Conservation (phyloP, 169 alveolate genomes). For the Amoebophrya sp. region DNA sequence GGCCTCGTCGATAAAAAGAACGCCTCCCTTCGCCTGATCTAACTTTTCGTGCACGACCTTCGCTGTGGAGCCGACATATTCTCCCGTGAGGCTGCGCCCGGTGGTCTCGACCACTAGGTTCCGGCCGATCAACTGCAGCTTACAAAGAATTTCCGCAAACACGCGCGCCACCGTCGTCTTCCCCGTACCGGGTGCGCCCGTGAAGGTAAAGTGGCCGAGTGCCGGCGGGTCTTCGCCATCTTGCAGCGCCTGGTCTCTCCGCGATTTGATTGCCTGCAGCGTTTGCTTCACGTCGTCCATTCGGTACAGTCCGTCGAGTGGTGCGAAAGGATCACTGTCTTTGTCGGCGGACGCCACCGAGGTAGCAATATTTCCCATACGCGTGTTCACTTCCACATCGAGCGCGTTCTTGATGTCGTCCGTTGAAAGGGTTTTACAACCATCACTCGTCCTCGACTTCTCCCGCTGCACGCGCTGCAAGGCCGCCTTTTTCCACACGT, state of each 20-base stretch:
- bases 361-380: too few species aligned
- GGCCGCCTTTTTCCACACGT: too few species aligned
- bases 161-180: constrained; percentile 27
- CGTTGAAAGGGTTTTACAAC: too few species aligned
- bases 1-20: constrained; percentile 27
- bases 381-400: too few species aligned
- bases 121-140: constrained; percentile 6
- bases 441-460: too few species aligned
- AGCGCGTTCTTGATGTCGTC: too few species aligned
- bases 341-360: too few species aligned
- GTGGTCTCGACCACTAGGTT: constrained; percentile 16
- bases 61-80: constrained; percentile 19
- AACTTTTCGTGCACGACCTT: constrained; percentile 21
- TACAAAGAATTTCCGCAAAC: constrained; percentile 11
- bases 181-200: constrained; percentile 28
- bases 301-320: too few species aligned
- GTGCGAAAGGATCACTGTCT: too few species aligned
- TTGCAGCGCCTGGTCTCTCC: not conserved
- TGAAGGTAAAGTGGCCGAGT: constrained; percentile 23
- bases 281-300: too few species aligned
- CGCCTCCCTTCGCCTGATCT: constrained; percentile 23
- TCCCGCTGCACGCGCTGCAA: too few species aligned
- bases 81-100: constrained; percentile 20
- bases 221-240: constrained; percentile 22
- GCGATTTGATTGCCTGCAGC: not conserved